phyloP scores from a whole-genome alignment of 1,284 basidiomycete genomes.

The Mycosarcoma mackinlayi region DNA sequence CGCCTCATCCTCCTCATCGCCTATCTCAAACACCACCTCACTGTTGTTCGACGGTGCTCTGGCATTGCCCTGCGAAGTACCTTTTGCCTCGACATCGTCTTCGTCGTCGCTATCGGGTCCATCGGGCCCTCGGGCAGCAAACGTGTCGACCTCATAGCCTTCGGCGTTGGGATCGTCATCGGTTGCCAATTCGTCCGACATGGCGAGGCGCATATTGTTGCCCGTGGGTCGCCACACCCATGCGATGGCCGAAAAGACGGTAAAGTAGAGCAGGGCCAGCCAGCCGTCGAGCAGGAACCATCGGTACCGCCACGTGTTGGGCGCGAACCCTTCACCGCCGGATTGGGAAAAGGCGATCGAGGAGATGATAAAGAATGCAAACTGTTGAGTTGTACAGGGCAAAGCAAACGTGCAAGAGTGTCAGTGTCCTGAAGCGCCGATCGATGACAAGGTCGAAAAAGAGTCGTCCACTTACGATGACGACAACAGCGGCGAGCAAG shows the following conservation, averaged over 20 bases:
- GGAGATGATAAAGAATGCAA: slow-evolving; percentile 88
- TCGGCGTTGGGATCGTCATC: slow-evolving; percentile 84
- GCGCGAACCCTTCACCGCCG: slow-evolving; percentile 89
- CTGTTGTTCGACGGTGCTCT: slow-evolving; percentile 15
- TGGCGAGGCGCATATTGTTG: slow-evolving; percentile 80
- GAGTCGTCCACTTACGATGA: slow-evolving; percentile 73
- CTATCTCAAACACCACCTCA: slow-evolving; percentile 60
- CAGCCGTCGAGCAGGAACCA: slow-evolving; percentile 99
- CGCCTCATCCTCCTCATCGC: slow-evolving; percentile 54
- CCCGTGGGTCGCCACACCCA: slow-evolving; percentile 94
- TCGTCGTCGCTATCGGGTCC: slow-evolving; percentile 51
- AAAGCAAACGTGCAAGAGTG: not conserved
- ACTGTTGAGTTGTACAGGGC: slow-evolving; percentile 18
- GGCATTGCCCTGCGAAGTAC: slow-evolving; percentile 20
- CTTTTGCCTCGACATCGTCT: slow-evolving; percentile 42
- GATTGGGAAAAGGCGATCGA: slow-evolving; percentile 90
- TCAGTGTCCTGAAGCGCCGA: not conserved
- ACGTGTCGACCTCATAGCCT: slow-evolving; percentile 80
- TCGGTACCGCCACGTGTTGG: slow-evolving; percentile 89
- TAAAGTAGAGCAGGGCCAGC: slow-evolving; percentile 75
- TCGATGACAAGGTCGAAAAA: not conserved
- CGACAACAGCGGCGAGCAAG: slow-evolving; percentile 82
- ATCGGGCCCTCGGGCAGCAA: slow-evolving; percentile 41
- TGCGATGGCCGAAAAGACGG: slow-evolving; percentile 81
- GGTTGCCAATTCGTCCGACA: slow-evolving; percentile 73